Evolutionary conservation across 2,329 filamentous ascomycete genomes (phyloP).

Genomic region (Arthrinium phaeospermum): DNA sequence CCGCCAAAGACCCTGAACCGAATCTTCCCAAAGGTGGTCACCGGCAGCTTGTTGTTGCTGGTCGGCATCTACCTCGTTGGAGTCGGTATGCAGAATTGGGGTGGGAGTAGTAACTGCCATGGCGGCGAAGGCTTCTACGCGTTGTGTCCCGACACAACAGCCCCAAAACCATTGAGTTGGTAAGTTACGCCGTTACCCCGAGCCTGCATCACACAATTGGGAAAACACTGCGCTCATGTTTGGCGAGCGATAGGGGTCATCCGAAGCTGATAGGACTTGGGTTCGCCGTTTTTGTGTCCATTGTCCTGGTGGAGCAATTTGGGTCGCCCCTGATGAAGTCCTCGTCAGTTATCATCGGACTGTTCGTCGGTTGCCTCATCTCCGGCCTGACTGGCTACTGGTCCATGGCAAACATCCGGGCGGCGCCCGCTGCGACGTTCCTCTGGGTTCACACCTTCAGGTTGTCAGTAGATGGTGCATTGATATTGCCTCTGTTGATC

Average conservation of each 20-base stretch:
- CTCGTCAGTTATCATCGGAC: constrained; percentile 67
- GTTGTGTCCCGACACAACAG: constrained; percentile 62
- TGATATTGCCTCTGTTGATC: constrained; percentile 69
- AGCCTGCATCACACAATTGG: background rate
- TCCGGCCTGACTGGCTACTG: constrained; percentile 71
- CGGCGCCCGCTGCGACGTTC: constrained; percentile 68
- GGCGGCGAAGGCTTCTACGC: constrained; percentile 53
- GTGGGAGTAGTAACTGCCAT: constrained; percentile 64
- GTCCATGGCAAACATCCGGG: constrained; percentile 61
- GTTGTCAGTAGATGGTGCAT: constrained; percentile 67
- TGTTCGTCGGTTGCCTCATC: constrained; percentile 71
- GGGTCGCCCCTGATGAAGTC: constrained; percentile 74
- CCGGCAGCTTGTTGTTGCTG: constrained; percentile 69
- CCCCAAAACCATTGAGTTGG: constrained; percentile 65
- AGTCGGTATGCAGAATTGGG: constrained; percentile 71
- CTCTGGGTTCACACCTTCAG: constrained; percentile 74
- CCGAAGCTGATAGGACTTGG: constrained; percentile 71
- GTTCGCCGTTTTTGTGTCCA: constrained; percentile 70
- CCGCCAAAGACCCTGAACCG: constrained; percentile 63
- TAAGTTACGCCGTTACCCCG: constrained; percentile 4
- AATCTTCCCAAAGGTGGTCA: constrained; percentile 72
- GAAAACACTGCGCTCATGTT: background rate
- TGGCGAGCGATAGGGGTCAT: constrained; percentile 44
- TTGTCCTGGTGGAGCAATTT: constrained; percentile 72
- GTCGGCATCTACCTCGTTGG: constrained; percentile 70